Evolutionary conservation across 352 stramenopile genomes (phyloP).

Genomic region (Peronospora destructor): DNA sequence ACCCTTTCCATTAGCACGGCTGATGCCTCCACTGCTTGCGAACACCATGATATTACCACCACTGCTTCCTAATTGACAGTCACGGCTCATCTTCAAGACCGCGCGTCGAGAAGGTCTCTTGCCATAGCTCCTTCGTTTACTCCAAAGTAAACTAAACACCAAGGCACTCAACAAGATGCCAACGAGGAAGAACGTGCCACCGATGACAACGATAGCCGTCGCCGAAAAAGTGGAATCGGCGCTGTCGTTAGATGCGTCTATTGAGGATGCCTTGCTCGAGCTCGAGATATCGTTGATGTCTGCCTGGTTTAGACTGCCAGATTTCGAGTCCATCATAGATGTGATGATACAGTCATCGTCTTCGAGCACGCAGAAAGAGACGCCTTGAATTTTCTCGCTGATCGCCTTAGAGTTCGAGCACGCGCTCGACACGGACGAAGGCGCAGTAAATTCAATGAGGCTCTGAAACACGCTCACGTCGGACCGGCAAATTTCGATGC

Average conservation of each 20-base stretch:
- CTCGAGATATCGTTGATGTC: slow-evolving; percentile 22
- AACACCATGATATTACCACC: slow-evolving; percentile 28
- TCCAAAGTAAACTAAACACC: slow-evolving; percentile 34
- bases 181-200: slow-evolving; percentile 40
- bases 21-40: slow-evolving; percentile 26
- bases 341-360: slow-evolving; percentile 20
- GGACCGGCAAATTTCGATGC: slow-evolving; percentile 40
- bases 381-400: slow-evolving; percentile 25
- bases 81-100: slow-evolving; percentile 22
- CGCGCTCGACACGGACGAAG: slow-evolving; percentile 25
- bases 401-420: slow-evolving; percentile 26
- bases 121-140: slow-evolving; percentile 18
- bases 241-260: slow-evolving; percentile 6
- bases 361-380: slow-evolving; percentile 33
- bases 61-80: slow-evolving; percentile 28
- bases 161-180: slow-evolving; percentile 35
- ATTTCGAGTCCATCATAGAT: slow-evolving; percentile 7
- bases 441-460: slow-evolving; percentile 25
- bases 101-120: slow-evolving; percentile 4
- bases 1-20: slow-evolving; percentile 17
- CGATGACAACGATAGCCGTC: slow-evolving; percentile 44
- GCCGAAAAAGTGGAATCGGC: slow-evolving; percentile 34
- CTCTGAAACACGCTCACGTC: slow-evolving; percentile 39
- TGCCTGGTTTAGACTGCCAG: slow-evolving; percentile 6
- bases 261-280: slow-evolving; percentile 7